Evolutionary conservation across 768 basidiomycete genomes (phyloP).

Genomic region (Mrakia blollopis): DNA sequence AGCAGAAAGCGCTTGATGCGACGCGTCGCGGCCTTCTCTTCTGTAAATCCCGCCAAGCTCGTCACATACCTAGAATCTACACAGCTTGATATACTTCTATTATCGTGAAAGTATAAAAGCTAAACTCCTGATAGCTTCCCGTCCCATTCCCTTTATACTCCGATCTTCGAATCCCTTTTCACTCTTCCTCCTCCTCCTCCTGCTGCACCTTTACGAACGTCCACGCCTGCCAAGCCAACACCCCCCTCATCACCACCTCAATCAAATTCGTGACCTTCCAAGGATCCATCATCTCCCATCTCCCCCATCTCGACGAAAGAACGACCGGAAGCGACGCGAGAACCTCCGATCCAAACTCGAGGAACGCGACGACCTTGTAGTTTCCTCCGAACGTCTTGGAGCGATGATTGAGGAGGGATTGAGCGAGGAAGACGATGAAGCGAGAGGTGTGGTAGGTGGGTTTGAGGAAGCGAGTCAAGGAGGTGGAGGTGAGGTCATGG

Average conservation of each 20-base stretch:
- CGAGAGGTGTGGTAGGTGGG: neutral
- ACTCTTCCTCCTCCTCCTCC: neutral
- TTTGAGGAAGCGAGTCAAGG: neutral
- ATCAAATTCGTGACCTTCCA: neutral
- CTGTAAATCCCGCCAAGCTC: too few relatives aligned
- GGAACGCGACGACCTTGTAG: slow-evolving; percentile 2
- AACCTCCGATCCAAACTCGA: slow-evolving; percentile 1
- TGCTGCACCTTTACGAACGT: neutral
- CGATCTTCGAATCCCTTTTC: too few relatives aligned
- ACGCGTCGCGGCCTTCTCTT: too few relatives aligned
- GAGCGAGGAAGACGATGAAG: neutral
- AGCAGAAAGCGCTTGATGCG: too few relatives aligned
- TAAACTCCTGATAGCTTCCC: too few relatives aligned
- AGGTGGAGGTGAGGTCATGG: neutral
- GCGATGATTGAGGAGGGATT: slow-evolving; percentile 2
- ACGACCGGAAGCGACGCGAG: slow-evolving; percentile 1
- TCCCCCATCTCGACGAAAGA: slow-evolving; percentile 1
- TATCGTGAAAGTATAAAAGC: too few relatives aligned
- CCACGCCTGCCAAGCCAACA: neutral
- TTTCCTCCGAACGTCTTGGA: slow-evolving; percentile 6
- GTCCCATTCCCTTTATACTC: too few relatives aligned
- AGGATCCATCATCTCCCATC: slow-evolving; percentile 6
- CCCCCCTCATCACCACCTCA: neutral
- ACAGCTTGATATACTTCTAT: too few relatives aligned
- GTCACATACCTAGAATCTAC: too few relatives aligned